phyloP scores from a whole-genome alignment of 1,139 yeast genomes.

The Wickerhamomyces sp. region DNA sequence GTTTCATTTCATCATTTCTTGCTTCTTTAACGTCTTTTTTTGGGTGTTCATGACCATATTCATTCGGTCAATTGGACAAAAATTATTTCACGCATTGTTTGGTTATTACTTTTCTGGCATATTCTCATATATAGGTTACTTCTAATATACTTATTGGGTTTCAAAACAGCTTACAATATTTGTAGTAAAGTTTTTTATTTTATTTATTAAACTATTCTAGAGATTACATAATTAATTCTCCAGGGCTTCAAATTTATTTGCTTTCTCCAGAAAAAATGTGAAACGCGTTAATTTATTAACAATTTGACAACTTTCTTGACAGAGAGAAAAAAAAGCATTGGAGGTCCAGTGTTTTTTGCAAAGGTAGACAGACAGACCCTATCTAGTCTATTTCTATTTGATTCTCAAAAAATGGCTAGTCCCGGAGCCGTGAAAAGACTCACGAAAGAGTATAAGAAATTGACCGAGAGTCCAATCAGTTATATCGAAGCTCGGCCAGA shows the following conservation, averaged over 20 bases:
- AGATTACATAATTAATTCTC: too few relatives aligned
- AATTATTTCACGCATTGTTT: not conserved
- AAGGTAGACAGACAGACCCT: too few relatives aligned
- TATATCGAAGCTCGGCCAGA: slow-evolving; percentile 63
- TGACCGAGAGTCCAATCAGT: slow-evolving; percentile 62
- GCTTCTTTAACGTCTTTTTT: slow-evolving; percentile 3
- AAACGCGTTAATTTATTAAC: too few relatives aligned
- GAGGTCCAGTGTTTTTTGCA: too few relatives aligned
- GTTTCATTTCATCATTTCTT: slow-evolving; percentile 3
- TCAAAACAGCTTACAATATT: not conserved
- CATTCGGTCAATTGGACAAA: slow-evolving; percentile 2
- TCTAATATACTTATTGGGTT: not conserved
- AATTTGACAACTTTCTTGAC: too few relatives aligned
- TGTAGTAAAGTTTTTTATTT: not conserved
- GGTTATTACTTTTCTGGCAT: not conserved
- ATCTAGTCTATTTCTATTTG: too few relatives aligned
- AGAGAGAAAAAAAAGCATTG: too few relatives aligned
- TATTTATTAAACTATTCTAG: not conserved
- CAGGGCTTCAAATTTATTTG: too few relatives aligned
- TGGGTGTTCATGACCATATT: slow-evolving; percentile 1
- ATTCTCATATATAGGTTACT: slow-evolving; percentile 1
- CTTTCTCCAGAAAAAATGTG: too few relatives aligned
- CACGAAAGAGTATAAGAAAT: slow-evolving; percentile 59
- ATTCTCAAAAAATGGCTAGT: slow-evolving; percentile 12
- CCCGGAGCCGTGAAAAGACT: slow-evolving; percentile 31